Percentiles rank a stretch among this genome's conserved stretches.
Evolutionary conservation across 2,329 filamentous ascomycete species (phyloP).

Genomic region (Fusarium pilosicola): DNA sequence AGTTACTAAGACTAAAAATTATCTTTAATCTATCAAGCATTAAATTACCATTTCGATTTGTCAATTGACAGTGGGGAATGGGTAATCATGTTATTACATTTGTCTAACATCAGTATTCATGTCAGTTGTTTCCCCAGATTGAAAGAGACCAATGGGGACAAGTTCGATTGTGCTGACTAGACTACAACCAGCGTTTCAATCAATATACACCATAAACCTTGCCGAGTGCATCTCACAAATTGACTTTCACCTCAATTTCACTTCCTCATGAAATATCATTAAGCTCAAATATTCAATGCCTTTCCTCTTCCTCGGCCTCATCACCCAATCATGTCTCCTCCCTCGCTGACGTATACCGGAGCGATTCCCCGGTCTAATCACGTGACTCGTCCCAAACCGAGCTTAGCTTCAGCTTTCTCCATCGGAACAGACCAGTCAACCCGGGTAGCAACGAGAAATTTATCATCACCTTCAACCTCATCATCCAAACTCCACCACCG

Average conservation of each 20-base stretch:
- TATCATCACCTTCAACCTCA: slow-evolving; percentile 50
- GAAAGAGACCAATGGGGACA: slow-evolving; percentile 33
- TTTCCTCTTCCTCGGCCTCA: slow-evolving; percentile 18
- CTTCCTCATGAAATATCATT: not conserved
- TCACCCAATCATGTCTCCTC: slow-evolving; percentile 13
- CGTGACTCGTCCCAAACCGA: slow-evolving; percentile 38
- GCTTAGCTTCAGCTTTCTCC: slow-evolving; percentile 41
- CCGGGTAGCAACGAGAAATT: slow-evolving; percentile 56
- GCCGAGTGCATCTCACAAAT: not conserved
- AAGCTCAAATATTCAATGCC: not conserved
- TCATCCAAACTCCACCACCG: slow-evolving; percentile 16
- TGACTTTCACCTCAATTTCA: not conserved
- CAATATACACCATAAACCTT: not conserved
- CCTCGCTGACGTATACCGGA: slow-evolving; percentile 34
- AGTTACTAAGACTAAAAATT: not conserved
- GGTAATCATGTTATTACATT: not conserved
- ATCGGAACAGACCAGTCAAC: slow-evolving; percentile 42
- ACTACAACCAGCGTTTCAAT: not conserved
- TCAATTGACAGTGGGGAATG: not conserved
- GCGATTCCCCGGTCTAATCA: slow-evolving; percentile 18
- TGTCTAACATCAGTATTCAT: not conserved
- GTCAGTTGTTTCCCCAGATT: not conserved
- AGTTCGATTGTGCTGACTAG: slow-evolving; percentile 40
- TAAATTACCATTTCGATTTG: not conserved
- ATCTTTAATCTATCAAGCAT: not conserved